A percentile compares a stretch with the other conserved stretches of the same genome.
Evolutionary conservation across 2,329 filamentous ascomycete species (phyloP).

Genomic region (Exserohilum rostratum): DNA sequence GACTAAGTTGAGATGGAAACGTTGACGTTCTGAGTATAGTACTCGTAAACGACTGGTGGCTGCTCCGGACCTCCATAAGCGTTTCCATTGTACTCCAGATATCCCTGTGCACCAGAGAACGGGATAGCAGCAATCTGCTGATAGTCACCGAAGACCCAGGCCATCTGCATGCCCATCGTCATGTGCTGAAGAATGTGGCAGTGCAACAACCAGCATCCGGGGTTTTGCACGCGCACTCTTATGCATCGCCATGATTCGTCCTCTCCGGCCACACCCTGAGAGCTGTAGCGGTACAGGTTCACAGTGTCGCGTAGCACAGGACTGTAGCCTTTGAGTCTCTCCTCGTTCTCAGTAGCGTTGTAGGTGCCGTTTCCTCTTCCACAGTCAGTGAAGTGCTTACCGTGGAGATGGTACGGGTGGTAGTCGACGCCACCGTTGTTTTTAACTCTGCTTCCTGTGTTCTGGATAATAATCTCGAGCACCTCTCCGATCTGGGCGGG

Average conservation of each 20-base stretch:
- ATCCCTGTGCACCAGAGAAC: constrained; percentile 48
- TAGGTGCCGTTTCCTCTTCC: constrained; percentile 62
- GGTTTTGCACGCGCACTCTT: constrained; percentile 59
- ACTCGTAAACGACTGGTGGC: constrained; percentile 16
- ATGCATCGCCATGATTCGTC: constrained; percentile 66
- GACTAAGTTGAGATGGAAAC: neutral
- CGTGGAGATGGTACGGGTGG: constrained; percentile 64
- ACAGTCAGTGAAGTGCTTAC: constrained; percentile 61
- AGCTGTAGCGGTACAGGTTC: constrained; percentile 62
- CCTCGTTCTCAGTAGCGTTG: constrained; percentile 57
- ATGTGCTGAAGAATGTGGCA: constrained; percentile 66
- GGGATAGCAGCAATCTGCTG: constrained; percentile 47
- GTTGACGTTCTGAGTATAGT: constrained; percentile 9
- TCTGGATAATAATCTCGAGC: constrained; percentile 59
- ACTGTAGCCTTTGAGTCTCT: constrained; percentile 40
- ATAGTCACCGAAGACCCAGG: constrained; percentile 55
- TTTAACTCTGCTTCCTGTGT: constrained; percentile 29
- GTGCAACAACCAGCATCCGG: constrained; percentile 68
- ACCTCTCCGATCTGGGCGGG: constrained; percentile 63
- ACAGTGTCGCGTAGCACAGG: constrained; percentile 57
- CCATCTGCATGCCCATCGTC: constrained; percentile 60
- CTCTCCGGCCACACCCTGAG: constrained; percentile 48
- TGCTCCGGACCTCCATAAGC: constrained; percentile 46
- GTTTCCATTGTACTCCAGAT: constrained; percentile 53
- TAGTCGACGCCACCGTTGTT: constrained; percentile 32